Conservation (phyloP, 1,139 yeast genomes). For the Candida smagusa region DNA sequence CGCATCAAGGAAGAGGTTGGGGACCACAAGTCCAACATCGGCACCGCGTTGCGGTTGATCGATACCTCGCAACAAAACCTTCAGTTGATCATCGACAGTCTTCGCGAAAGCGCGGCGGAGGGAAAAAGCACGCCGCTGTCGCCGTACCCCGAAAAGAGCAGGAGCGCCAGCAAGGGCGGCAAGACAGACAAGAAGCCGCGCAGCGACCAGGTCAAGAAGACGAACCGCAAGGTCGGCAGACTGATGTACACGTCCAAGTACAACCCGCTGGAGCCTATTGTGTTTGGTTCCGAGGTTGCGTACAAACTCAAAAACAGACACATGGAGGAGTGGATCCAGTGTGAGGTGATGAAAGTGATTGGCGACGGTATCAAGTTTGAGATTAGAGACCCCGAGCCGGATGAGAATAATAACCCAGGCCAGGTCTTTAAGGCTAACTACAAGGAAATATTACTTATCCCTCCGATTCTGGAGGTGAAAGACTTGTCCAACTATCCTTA, state of each 20-base stretch:
- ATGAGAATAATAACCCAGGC: conserved; percentile 87
- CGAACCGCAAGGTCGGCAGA: conserved; percentile 33
- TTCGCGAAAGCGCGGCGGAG: conserved; percentile 14
- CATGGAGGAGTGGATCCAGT: conserved; percentile 93
- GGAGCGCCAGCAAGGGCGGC: conserved; percentile 6
- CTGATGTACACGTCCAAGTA: conserved; percentile 42
- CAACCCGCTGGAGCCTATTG: conserved; percentile 60
- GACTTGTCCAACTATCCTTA: conserved; percentile 60
- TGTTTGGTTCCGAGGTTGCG: conserved; percentile 82
- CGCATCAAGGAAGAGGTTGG: conserved; percentile 38
- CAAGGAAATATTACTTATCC: conserved; percentile 77
- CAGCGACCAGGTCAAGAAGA: conserved; percentile 14
- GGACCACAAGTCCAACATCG: conserved; percentile 57
- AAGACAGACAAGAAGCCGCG: conserved; percentile 2
- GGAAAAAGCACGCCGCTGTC: conserved; percentile 7
- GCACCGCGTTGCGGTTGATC: conserved; percentile 49
- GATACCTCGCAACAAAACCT: conserved; percentile 41
- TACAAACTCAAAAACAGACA: conserved; percentile 69
- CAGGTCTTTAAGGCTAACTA: conserved; percentile 79
- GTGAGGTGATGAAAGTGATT: conserved; percentile 76
- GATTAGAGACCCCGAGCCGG: conserved; percentile 96
- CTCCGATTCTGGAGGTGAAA: conserved; percentile 43
- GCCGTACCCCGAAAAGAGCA: conserved; percentile 4
- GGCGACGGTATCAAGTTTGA: conserved; percentile 80
- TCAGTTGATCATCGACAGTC: conserved; percentile 27